Conservation (phyloP, 164 flowering plant species). For the Aristolochia californica region DNA sequence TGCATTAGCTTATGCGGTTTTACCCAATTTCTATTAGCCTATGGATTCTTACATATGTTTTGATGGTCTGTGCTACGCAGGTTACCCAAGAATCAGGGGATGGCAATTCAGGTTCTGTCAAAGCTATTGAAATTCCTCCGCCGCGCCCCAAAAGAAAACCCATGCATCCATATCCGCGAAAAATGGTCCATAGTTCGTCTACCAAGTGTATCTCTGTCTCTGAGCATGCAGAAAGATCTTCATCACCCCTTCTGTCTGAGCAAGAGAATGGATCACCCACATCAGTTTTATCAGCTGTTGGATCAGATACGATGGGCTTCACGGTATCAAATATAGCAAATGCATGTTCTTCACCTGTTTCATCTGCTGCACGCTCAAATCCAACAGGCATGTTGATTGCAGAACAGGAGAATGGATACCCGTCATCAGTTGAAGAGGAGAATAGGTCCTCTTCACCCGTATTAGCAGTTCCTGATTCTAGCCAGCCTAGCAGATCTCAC, state of each 20-base stretch:
- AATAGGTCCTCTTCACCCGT: constrained; percentile 16
- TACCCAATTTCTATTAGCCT: neutral
- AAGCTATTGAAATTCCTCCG: constrained; percentile 79
- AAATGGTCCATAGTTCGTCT: constrained; percentile 19
- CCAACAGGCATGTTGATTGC: neutral
- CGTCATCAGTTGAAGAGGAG: constrained; percentile 19
- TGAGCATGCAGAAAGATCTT: constrained; percentile 20
- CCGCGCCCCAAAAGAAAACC: constrained; percentile 88
- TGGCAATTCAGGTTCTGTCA: constrained; percentile 19
- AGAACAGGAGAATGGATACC: constrained; percentile 16
- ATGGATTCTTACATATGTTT: constrained; percentile 6
- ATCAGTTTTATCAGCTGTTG: constrained; percentile 48
- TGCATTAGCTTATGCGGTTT: constrained; percentile 13
- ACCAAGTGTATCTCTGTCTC: constrained; percentile 14
- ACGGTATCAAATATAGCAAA: constrained; percentile 24
- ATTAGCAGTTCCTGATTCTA: constrained; percentile 8
- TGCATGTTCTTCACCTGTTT: constrained; percentile 36
- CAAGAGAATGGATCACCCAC: constrained; percentile 48
- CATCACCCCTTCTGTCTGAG: constrained; percentile 32
- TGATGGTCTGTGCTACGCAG: constrained; percentile 18
- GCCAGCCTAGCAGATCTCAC: constrained; percentile 10
- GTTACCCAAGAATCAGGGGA: constrained; percentile 42
- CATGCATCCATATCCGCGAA: constrained; percentile 80
- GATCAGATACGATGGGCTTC: constrained; percentile 33
- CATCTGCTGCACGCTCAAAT: constrained; percentile 22